A percentile compares a stretch with the other conserved stretches of the same genome.
phyloP scores from a whole-genome alignment of 2,329 filamentous ascomycete genomes.

The Acrocalymma vagum region DNA sequence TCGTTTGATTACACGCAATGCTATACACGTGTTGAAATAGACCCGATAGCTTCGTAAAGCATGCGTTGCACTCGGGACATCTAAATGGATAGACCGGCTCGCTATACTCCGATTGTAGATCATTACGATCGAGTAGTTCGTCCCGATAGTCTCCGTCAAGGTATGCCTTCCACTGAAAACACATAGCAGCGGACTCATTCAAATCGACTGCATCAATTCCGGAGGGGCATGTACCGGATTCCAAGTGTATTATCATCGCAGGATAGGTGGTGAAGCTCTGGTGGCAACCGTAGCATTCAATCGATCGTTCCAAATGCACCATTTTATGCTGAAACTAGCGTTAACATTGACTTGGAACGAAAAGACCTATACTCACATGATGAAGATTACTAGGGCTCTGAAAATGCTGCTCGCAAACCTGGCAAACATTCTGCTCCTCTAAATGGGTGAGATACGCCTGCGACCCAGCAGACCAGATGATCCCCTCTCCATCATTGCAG shows the following conservation, averaged over 20 bases:
- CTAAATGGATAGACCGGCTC: conserved; percentile 12
- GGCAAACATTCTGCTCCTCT: conserved; percentile 19
- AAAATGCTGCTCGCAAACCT: conserved; percentile 18
- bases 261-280: conserved; percentile 17
- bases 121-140: conserved; percentile 15
- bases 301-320: conserved; percentile 12
- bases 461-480: conserved; percentile 9
- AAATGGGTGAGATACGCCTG: conserved; percentile 17
- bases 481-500: conserved; percentile 19
- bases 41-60: conserved; percentile 20
- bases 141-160: conserved; percentile 24
- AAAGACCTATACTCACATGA: conserved; percentile 11
- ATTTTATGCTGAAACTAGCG: conserved; percentile 17
- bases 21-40: conserved; percentile 22
- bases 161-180: conserved; percentile 24
- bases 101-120: conserved; percentile 13
- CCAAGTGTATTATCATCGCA: conserved; percentile 23
- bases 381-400: conserved; percentile 13
- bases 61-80: conserved; percentile 16
- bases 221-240: conserved; percentile 23
- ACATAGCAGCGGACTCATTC: conserved; percentile 23
- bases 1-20: conserved; percentile 17
- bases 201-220: conserved; percentile 19
- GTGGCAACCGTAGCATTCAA: conserved; percentile 21
- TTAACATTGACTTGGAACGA: conserved; percentile 8